A percentile compares a stretch with the other conserved stretches of the same genome.
Conservation (phyloP, 2,329 filamentous ascomycete species). For the Aspergillus fischeri region DNA sequence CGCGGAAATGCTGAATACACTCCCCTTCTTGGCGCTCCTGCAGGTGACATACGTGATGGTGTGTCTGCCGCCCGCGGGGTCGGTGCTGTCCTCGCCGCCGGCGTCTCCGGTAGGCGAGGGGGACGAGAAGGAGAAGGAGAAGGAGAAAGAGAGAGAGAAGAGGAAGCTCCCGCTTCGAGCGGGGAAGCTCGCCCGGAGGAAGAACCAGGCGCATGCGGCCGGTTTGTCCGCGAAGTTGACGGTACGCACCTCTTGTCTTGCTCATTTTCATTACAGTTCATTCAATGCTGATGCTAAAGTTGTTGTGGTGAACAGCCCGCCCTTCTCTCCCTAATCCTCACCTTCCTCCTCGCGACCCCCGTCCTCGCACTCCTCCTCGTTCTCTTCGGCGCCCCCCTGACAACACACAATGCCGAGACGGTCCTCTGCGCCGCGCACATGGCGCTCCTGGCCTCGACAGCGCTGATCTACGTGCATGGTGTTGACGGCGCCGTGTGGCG, state of each 20-base stretch:
- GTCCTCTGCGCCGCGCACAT: slow-evolving; percentile 77
- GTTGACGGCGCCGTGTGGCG: slow-evolving; percentile 68
- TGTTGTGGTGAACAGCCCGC: slow-evolving; percentile 51
- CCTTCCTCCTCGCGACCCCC: slow-evolving; percentile 51
- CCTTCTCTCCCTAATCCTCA: slow-evolving; percentile 62
- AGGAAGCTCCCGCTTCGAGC: slow-evolving; percentile 10
- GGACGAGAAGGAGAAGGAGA: slow-evolving; percentile 6
- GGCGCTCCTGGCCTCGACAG: slow-evolving; percentile 70
- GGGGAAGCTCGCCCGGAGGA: slow-evolving; percentile 21
- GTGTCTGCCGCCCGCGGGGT: slow-evolving; percentile 54
- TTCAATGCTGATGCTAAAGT: no score
- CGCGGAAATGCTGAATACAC: slow-evolving; percentile 55
- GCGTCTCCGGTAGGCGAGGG: slow-evolving; percentile 3
- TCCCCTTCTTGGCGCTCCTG: slow-evolving; percentile 60
- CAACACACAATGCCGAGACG: slow-evolving; percentile 75
- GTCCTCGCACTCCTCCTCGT: slow-evolving; percentile 62
- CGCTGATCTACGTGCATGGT: slow-evolving; percentile 81
- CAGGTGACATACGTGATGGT: slow-evolving; percentile 59
- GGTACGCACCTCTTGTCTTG: slow-evolving; percentile 12
- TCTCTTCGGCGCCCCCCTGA: slow-evolving; percentile 87
- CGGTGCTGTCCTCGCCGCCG: slow-evolving; percentile 19
- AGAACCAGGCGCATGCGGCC: not conserved
- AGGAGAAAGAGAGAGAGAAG: slow-evolving; percentile 2
- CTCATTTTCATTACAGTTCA: no score
- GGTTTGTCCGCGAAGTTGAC: slow-evolving; percentile 22